These are phyloP conservation scores for Candida hungchunana DNA, from an alignment of 805 yeast genomes.

Conservation along the genomic window DNA sequence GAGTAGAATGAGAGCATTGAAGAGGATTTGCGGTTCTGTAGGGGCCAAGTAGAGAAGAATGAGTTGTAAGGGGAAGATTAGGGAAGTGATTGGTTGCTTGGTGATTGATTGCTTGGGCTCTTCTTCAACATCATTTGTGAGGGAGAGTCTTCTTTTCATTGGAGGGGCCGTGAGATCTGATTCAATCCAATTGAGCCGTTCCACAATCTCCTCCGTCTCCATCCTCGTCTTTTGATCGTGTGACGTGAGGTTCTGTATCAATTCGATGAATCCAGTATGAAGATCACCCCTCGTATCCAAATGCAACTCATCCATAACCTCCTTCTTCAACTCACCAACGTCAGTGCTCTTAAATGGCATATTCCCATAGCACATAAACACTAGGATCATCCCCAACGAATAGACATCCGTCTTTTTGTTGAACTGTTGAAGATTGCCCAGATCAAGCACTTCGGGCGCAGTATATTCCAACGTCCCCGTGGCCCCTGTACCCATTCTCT, in stretches of 20 bases:
- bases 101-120: no score
- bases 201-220: slow-evolving; percentile 36
- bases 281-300: slow-evolving; percentile 21
- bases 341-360: slow-evolving; percentile 50
- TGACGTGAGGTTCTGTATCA: slow-evolving; percentile 38
- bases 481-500: slow-evolving; percentile 66
- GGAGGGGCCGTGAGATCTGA: no score
- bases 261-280: slow-evolving; percentile 29
- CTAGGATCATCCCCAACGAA: slow-evolving; percentile 79
- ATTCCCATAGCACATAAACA: slow-evolving; percentile 65
- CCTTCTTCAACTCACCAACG: slow-evolving; percentile 30
- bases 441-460: slow-evolving; percentile 60
- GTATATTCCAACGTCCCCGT: slow-evolving; percentile 88
- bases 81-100: no score
- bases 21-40: no score
- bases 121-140: no score
- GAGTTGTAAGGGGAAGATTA: no score
- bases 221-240: slow-evolving; percentile 38
- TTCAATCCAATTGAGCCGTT: slow-evolving; percentile 23
- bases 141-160: no score
- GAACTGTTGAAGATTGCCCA: slow-evolving; percentile 38
- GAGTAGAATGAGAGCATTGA: no score
- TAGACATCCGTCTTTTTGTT: slow-evolving; percentile 73
- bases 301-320: slow-evolving; percentile 26
- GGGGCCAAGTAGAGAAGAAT: no score